Evolutionary conservation across 345 rosid genomes (phyloP), one percentile per base, ranked within the genome.

Genomic region (Eucalyptus camaldulensis): DNA sequence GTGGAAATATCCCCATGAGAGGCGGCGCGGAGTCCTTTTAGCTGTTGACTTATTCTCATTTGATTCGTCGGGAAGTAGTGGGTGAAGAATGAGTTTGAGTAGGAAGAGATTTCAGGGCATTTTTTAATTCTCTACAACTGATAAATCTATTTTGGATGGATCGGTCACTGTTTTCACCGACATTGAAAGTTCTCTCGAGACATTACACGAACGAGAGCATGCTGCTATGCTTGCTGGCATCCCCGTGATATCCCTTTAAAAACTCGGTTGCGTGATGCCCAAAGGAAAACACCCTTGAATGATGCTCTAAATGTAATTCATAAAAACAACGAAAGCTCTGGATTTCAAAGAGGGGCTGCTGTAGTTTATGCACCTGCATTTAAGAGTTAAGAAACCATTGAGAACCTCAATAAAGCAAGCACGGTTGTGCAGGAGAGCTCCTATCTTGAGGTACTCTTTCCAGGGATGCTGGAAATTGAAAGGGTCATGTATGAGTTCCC

Each of bases 401-500:
- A 97, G 93, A 88, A 93, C 93, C 88, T 95, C 95, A 43, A 96
- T 93, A 92, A 94, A 95, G 85, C 91, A 95, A 85, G 97, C 99
- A 62, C 96, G 93, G 86, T 90, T 92, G 13, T 96, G 95, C 91
- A 95, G 87, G 44, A 95, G 90, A 49, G 95, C 95, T 10, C 98
- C 97, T 53, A 94, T 90, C 92, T 95, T 95, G 87, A 95, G 92
- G 90, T 97, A 96, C 91, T 92, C 93, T 89, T 94, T 93, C 98
- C 99, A 97, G 87, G 95, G 98, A 93, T 96, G 96, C 33, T 93
- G 40, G 85, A 95, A 96, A 90, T 50, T 92, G 92, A 96, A 95
- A 80, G 90, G 91, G 69, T 97, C 99, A 88, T 94, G 98, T 56
- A 94, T 93, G 12, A 97, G 98, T 89, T 97, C 97, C 98, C 99